These are phyloP conservation scores for Meripilus lineatus DNA, from an alignment of 1,284 basidiomycete species.

Conservation along the genomic window DNA sequence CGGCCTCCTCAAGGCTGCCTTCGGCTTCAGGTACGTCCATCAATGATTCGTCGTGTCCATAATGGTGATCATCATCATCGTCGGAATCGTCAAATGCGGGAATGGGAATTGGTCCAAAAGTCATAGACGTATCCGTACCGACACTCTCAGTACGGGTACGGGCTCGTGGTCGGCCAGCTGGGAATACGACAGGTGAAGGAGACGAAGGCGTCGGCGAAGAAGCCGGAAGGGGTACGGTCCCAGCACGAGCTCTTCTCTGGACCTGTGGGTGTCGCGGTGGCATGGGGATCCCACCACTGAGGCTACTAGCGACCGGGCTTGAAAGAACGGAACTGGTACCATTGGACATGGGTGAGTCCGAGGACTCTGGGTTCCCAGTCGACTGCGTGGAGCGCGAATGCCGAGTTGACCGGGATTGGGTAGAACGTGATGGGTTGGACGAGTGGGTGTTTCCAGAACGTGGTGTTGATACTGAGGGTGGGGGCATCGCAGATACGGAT, in stretches of 20 bases:
- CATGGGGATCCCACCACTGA: slow-evolving; percentile 54
- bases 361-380: slow-evolving; percentile 53
- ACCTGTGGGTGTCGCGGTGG: slow-evolving; percentile 58
- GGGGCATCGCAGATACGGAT: slow-evolving; percentile 28
- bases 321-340: slow-evolving; percentile 21
- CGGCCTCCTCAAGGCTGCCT: slow-evolving; percentile 53
- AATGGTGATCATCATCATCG: slow-evolving; percentile 24
- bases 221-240: slow-evolving; percentile 43
- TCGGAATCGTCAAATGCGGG: slow-evolving; percentile 32
- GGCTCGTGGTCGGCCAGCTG: slow-evolving; percentile 25
- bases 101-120: slow-evolving; percentile 28
- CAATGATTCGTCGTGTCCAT: slow-evolving; percentile 33
- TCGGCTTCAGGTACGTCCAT: slow-evolving; percentile 50
- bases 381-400: slow-evolving; percentile 47
- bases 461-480: slow-evolving; percentile 21
- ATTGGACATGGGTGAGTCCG: slow-evolving; percentile 40
- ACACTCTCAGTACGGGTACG: slow-evolving; percentile 43
- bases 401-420: slow-evolving; percentile 38
- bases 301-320: slow-evolving; percentile 28
- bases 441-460: slow-evolving; percentile 38
- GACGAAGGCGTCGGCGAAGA: slow-evolving; percentile 36
- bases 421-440: slow-evolving; percentile 35
- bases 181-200: slow-evolving; percentile 42
- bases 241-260: slow-evolving; percentile 31
- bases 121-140: slow-evolving; percentile 30